Base-by-base conservation (phyloP, 768 basidiomycete species). In the Rhodotorula graminis region DNA sequence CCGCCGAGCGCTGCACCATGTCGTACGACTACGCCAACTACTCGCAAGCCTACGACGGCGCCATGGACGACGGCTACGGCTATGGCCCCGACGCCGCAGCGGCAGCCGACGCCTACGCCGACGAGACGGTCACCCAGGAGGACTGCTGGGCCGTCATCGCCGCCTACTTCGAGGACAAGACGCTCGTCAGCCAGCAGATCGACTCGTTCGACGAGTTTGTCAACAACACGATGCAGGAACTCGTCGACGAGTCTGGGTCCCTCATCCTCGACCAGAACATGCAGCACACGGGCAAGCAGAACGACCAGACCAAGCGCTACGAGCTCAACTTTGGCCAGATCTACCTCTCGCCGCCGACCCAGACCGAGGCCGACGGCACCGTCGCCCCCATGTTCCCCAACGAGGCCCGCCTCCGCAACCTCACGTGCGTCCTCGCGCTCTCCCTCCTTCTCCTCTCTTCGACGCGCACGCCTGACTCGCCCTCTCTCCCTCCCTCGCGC, bases 201-300 rank as follows among this genome's bases (percentile, higher is more conserved):
- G 93, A 95, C 83, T 94, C 92, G 19, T 99, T 95, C 82, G 93
- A 99, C 80, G 95, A 98, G 83, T 99, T 98, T 79, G 92, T 99
- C 47, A 93, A 97, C 80, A 97, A 97, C 78, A 97, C 93, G 23
- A 96, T 99, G 93, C 95, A 98, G 82, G 96, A 98, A 81, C 85
- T 99, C 37, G 94, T 99, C 31, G 96, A 97, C 80, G 96, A 99
- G 83, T 92, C 92, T 75, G 83, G 89, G n/a, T 92, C 92, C 78
- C 87, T 99, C 79, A 93, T 95, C 75, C 84, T 99, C 61, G 95
- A 98, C 83, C 96, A 98, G 82, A 90, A 90, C 64, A 90, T 92
- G 81, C 96, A 99, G 82, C 93, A 96, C 80, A 90, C 93, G 16
- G 95, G 95, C 11, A 89, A 90, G 75, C 87, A 89, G 57, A 82